These are phyloP conservation scores for Prunus fruticosa DNA, from an alignment of 306 rosid species.

Conservation along the genomic window DNA sequence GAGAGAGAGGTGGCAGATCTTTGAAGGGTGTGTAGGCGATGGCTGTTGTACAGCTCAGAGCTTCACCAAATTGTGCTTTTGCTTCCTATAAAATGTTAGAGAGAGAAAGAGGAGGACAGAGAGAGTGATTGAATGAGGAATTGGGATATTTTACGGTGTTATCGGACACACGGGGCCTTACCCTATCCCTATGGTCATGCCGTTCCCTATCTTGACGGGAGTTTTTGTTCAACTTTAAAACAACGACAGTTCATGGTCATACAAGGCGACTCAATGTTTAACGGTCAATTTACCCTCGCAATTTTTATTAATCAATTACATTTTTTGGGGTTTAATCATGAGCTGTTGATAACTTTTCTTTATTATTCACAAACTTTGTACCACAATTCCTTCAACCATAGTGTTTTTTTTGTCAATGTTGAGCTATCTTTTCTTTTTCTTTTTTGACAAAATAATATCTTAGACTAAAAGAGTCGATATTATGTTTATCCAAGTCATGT, in stretches of 20 bases:
- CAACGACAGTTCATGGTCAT: constrained; percentile 31
- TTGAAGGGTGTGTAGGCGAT: constrained; percentile 36
- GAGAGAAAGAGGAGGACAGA: background rate
- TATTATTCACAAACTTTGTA: background rate
- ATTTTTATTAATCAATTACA: constrained; percentile 10
- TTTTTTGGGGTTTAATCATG: background rate
- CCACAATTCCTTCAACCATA: too few species aligned
- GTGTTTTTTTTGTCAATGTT: background rate
- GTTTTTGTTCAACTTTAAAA: background rate
- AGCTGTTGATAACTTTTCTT: background rate
- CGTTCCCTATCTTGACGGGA: constrained; percentile 21
- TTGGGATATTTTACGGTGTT: constrained; percentile 27
- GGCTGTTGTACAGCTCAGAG: constrained; percentile 53
- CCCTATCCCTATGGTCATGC: constrained; percentile 11
- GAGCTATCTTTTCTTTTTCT: too few species aligned
- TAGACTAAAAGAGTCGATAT: too few species aligned
- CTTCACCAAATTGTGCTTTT: constrained; percentile 31
- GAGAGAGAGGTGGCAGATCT: constrained; percentile 36
- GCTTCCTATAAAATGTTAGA: background rate
- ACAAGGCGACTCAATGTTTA: constrained; percentile 39
- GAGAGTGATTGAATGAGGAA: constrained; percentile 1
- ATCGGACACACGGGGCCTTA: constrained; percentile 28
- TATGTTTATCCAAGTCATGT: too few species aligned
- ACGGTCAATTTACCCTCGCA: background rate
- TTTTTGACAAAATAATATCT: too few species aligned